These are phyloP conservation scores for Schwanniomyces yamadae DNA, from an alignment of 805 yeast species.

Conservation along the genomic window DNA sequence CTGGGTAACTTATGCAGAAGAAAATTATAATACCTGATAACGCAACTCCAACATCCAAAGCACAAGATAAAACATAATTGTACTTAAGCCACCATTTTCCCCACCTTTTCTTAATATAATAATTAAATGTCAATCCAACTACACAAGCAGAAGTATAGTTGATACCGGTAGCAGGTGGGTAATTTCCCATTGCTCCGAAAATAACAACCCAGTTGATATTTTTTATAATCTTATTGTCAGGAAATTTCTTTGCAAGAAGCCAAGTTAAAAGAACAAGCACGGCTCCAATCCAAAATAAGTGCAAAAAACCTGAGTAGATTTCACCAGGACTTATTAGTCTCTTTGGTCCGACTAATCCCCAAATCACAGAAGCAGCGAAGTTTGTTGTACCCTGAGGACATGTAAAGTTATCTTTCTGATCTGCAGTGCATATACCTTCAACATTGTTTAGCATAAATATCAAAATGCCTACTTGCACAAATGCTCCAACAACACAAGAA, in stretches of 20 bases:
- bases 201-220: constrained; percentile 41
- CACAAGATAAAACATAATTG: constrained; percentile 55
- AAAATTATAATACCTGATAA: constrained; percentile 53
- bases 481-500: constrained; percentile 19
- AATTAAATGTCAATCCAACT: constrained; percentile 45
- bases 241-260: constrained; percentile 43
- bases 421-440: constrained; percentile 28
- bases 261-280: constrained; percentile 36
- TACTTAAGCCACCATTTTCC: constrained; percentile 61
- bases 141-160: constrained; percentile 56
- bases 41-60: constrained; percentile 53
- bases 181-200: constrained; percentile 51
- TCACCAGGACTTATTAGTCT: constrained; percentile 20
- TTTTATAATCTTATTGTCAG: constrained; percentile 28
- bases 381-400: constrained; percentile 44
- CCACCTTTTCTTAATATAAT: constrained; percentile 43
- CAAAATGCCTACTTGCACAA: constrained; percentile 23
- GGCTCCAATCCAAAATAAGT: constrained; percentile 41
- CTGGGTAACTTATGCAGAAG: constrained; percentile 28
- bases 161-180: constrained; percentile 79
- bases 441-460: constrained; percentile 24
- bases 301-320: constrained; percentile 30
- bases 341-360: constrained; percentile 40
- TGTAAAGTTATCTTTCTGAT: constrained; percentile 30
- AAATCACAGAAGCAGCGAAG: constrained; percentile 43